Evolutionary conservation across 1,284 basidiomycete genomes (phyloP), one percentile per base, ranked within the genome.

Genomic region (Megacollybia platyphylla): DNA sequence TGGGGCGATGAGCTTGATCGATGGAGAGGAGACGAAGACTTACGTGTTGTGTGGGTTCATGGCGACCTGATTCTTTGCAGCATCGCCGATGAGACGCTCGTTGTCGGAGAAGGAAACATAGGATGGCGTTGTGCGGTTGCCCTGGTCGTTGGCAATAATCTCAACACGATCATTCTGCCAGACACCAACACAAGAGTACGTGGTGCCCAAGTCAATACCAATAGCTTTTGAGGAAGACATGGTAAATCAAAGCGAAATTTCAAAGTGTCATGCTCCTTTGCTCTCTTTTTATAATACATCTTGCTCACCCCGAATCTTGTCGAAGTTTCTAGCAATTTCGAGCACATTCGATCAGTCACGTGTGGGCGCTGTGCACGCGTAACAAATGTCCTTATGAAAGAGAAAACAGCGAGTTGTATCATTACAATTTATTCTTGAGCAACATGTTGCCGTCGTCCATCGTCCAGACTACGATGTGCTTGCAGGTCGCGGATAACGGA

Each of bases 161-260:
- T 89, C 86, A 46, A 89, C 84, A 53, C 79, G 78, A 63, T 87
- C 84, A 38, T 54, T 57, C 50, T 57, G 57, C 44, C 58, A 57
- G 9, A 62, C 58, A 38, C 59, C 59, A 45, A 41, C 70, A 53
- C 70, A 73, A 28, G 80, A 84, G 68, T 84, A 85, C 38, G 82
- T 86, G 47, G 88, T 92, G 57, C 89, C 89, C 56, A 88, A 72
- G 72, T 89, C 86, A 61, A 94, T 93, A 68, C 90, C 91, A 63
- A 93, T 79, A 53, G 89, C 90, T 79, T 92, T 93, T 61, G 74
- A 67, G 20, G 69, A 64, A 50, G 76, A 63, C 71, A 78, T 68
- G 36, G 13, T 37, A n/a, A 15, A 8, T 13, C 11, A 37, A 37
- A 5, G 9, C 5, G n/a, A 37, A 34, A 17, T 11, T n/a, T 7